These are phyloP conservation scores for Beauveria brongniartii DNA, from an alignment of 2,329 filamentous ascomycete species.

Conservation along the genomic window DNA sequence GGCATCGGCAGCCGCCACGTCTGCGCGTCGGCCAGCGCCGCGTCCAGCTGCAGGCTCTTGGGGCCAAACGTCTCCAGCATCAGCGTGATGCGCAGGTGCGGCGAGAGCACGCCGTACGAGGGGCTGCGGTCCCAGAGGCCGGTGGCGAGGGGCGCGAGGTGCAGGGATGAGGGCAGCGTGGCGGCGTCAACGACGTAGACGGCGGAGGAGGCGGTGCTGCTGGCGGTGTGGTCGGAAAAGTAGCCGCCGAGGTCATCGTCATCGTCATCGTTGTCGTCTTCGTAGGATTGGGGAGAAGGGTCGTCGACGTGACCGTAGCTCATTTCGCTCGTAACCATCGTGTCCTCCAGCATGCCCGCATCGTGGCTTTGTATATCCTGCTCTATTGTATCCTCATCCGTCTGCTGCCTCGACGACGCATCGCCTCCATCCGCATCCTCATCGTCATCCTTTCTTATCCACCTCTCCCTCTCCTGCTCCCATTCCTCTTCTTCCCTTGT, in stretches of 20 bases:
- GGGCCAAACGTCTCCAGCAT: slow-evolving; percentile 8
- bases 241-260: slow-evolving; percentile 1
- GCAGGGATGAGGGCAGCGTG: neutral
- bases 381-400: neutral
- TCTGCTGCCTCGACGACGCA: neutral
- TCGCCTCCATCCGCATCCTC: neutral
- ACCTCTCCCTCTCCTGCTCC: neutral
- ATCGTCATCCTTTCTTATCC: neutral
- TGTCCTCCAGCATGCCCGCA: neutral
- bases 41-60: slow-evolving; percentile 9
- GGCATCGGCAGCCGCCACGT: slow-evolving; percentile 7
- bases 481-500: neutral
- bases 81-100: neutral
- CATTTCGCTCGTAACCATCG: neutral
- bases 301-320: neutral
- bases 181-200: slow-evolving; percentile 1
- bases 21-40: neutral
- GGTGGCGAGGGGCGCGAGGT: neutral
- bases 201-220: neutral
- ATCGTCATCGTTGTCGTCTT: neutral
- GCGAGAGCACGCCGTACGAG: slow-evolving; percentile 4
- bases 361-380: neutral
- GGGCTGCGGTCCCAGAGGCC: neutral
- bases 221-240: slow-evolving; percentile 5
- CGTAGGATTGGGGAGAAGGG: neutral